Evolutionary conservation across 2,329 filamentous ascomycete species (phyloP).

Genomic region (Nothopassalora personata): DNA sequence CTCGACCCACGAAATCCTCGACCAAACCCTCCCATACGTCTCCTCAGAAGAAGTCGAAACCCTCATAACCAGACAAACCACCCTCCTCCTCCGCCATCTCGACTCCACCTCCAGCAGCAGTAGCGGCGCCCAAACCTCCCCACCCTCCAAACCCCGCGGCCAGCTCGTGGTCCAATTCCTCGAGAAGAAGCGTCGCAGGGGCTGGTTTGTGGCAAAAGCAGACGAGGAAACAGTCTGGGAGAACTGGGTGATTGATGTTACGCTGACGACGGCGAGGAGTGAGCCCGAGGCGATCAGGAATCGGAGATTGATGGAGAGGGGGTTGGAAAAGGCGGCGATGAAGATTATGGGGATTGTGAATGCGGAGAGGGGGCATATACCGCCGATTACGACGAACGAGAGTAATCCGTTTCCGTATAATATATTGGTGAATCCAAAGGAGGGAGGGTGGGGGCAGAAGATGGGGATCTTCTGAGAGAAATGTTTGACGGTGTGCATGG

Average conservation of each 20-base stretch:
- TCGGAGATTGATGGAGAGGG: constrained; percentile 83
- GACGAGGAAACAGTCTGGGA: constrained; percentile 98
- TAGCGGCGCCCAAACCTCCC: constrained; percentile 18
- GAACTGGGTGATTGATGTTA: constrained; percentile 88
- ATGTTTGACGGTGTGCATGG: background rate
- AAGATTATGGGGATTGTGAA: constrained; percentile 88
- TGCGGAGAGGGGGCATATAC: constrained; percentile 89
- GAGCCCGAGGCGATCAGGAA: constrained; percentile 85
- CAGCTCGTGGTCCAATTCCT: constrained; percentile 82
- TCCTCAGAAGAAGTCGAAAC: constrained; percentile 88
- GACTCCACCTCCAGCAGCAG: constrained; percentile 39
- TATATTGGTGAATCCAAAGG: constrained; percentile 71
- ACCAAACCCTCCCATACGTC: constrained; percentile 83
- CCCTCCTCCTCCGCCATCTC: constrained; percentile 69
- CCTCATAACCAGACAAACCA: constrained; percentile 82
- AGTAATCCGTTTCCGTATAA: constrained; percentile 93
- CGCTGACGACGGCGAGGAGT: constrained; percentile 81
- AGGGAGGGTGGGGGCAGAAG: constrained; percentile 17
- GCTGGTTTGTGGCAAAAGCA: constrained; percentile 65
- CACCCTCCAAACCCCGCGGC: constrained; percentile 48
- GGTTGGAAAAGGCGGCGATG: constrained; percentile 77
- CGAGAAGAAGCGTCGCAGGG: constrained; percentile 83
- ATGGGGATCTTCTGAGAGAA: constrained; percentile 16
- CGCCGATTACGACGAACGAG: constrained; percentile 87
- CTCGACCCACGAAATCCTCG: constrained; percentile 79